Base-by-base conservation (phyloP, 768 basidiomycete species). In the Boletus barrowsii region DNA sequence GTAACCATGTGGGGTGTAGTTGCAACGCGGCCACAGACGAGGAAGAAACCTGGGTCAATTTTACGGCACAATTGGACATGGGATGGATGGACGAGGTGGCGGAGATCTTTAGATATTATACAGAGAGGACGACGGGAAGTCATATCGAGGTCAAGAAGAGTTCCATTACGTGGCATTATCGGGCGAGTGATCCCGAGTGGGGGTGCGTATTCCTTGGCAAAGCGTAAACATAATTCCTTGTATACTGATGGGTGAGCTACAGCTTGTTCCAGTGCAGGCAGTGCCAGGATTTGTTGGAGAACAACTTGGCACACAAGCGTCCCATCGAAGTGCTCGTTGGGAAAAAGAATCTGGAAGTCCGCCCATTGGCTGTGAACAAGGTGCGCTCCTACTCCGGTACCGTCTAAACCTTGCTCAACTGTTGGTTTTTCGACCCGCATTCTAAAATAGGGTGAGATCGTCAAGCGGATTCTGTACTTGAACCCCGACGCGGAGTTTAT, bases 341-440 rank as follows among this genome's bases (percentile, higher is more conserved):
- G 18, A 99, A 99, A 80, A 98, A 98, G 84, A 98, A 98, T 70
- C 78, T 99, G 42, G 96, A 99, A 75, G 95, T 98, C 20, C 84
- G 96, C 56, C 96, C 94, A 5, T 79, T 95, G 32, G 93, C 94
- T 2, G 85, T 98, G 55, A 98, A 97, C 82, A 98, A 99, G 83
- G 79, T 78, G 37, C 18, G 68, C 56, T 36, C 13, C 18, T 17
- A 4, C 10, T 46, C 13, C 32, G 14, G 41, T 40, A 49, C 40
- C 42, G 17, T 15, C 37, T 52, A 9, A 24, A 14, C 4, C 15
- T 32, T 42, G 11, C 33, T 60, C 24, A 30, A 42, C 30, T 36
- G 22, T 42, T 44, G 13, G 32, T 13, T 26, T 20, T 10, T 35
- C 26, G 26, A 10, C 17, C 17, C 20, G 3, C 9, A 4, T 33